phyloP scores from a whole-genome alignment of 2,329 filamentous ascomycete genomes.

The Macrophomina pseudophaseolina region DNA sequence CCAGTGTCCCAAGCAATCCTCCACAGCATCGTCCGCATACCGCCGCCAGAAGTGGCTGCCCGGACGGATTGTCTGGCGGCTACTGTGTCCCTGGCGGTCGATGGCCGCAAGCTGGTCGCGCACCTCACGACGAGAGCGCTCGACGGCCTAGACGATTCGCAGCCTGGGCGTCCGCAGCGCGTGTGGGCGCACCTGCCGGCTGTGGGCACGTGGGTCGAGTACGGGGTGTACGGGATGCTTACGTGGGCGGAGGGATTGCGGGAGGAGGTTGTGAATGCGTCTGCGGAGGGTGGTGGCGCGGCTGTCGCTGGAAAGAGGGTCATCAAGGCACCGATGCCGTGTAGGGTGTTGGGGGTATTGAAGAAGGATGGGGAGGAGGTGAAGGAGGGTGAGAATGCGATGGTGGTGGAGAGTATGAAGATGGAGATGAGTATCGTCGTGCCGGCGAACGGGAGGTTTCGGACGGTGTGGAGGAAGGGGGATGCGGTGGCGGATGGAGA shows the following conservation, averaged over 20 bases:
- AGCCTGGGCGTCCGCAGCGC: conserved; percentile 17
- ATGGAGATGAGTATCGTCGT: conserved; percentile 46
- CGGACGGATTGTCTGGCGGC: background rate
- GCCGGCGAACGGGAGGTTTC: conserved; percentile 36
- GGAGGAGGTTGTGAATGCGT: conserved; percentile 27
- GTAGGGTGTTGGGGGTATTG: conserved; percentile 41
- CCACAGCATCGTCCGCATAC: background rate
- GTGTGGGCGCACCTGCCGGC: conserved; percentile 39
- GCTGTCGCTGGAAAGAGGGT: conserved; percentile 20
- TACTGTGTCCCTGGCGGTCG: background rate
- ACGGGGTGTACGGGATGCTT: conserved; percentile 36
- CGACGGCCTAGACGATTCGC: background rate
- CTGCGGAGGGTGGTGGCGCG: conserved; percentile 34
- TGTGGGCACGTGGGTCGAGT: conserved; percentile 38
- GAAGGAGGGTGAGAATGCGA: background rate
- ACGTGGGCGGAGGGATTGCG: conserved; percentile 37
- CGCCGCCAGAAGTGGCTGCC: background rate
- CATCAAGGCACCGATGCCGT: conserved; percentile 36
- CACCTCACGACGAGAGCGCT: background rate
- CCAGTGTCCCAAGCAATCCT: background rate
- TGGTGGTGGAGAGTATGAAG: conserved; percentile 49
- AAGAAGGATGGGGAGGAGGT: conserved; percentile 42
- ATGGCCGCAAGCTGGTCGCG: background rate
- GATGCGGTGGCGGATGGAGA: conserved; percentile 41
- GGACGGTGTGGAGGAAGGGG: conserved; percentile 24